phyloP scores from a whole-genome alignment of 1,139 yeast genomes.

The Geotrichum europaeum region DNA sequence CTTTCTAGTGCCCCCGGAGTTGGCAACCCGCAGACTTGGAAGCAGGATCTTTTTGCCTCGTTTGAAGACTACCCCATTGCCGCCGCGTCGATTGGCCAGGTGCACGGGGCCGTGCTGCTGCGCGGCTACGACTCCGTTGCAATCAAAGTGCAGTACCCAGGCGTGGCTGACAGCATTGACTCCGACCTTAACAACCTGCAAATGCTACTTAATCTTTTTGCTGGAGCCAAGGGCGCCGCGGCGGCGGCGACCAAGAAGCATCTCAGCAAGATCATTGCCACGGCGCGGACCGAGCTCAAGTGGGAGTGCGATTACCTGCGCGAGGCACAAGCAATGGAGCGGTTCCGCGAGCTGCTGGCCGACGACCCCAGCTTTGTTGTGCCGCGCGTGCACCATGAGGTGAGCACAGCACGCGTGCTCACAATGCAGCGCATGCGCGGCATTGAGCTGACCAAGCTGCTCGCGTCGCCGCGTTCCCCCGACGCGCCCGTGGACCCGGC shows the following conservation, averaged over 20 bases:
- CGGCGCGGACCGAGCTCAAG: constrained; percentile 85
- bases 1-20: constrained; percentile 31
- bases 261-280: constrained; percentile 84
- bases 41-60: constrained; percentile 53
- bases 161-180: constrained; percentile 91
- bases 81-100: constrained; percentile 97
- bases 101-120: constrained; percentile 70
- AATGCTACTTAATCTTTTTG: constrained; percentile 75
- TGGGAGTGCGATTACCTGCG: constrained; percentile 97
- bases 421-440: constrained; percentile 92
- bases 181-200: constrained; percentile 83
- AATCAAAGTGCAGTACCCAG: constrained; percentile 97
- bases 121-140: constrained; percentile 63
- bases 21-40: constrained; percentile 67
- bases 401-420: constrained; percentile 75
- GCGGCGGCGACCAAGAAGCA: not conserved
- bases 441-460: constrained; percentile 67
- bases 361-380: constrained; percentile 70
- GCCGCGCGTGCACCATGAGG: constrained; percentile 71
- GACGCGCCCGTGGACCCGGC: constrained; percentile 50
- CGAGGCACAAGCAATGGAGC: constrained; percentile 74
- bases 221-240: not conserved
- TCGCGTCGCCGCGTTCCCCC: not conserved
- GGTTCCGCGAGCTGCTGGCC: constrained; percentile 56
- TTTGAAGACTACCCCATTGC: constrained; percentile 92